These are phyloP conservation scores for Corylus avellana DNA, from an alignment of 306 rosid species.

Conservation along the genomic window DNA sequence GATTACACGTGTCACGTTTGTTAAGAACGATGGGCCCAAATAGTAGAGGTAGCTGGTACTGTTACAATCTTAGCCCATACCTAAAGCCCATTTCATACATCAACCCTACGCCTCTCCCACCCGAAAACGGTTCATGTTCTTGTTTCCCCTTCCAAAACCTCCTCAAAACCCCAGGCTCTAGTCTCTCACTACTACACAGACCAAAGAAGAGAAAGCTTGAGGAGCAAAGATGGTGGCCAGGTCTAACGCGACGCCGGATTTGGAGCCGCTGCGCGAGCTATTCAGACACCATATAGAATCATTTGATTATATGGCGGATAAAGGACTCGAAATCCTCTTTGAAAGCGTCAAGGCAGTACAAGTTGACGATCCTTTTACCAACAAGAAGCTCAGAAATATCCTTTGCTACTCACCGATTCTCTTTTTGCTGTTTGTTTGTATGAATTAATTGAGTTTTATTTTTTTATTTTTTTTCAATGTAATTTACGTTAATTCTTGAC, in stretches of 20 bases:
- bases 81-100: neutral
- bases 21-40: too few relatives aligned
- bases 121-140: neutral
- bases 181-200: neutral
- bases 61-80: neutral
- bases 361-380: conserved; percentile 43
- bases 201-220: neutral
- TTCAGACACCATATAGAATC: conserved; percentile 82
- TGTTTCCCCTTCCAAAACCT: neutral
- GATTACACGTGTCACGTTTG: too few relatives aligned
- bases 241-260: conserved; percentile 29
- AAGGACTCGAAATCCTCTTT: conserved; percentile 57
- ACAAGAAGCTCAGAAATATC: conserved; percentile 71
- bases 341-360: conserved; percentile 48
- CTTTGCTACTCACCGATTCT: conserved; percentile 27
- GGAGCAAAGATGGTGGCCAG: conserved; percentile 37
- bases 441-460: neutral
- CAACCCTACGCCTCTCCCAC: too few relatives aligned
- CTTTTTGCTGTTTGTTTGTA: neutral
- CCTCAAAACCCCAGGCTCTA: neutral
- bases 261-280: conserved; percentile 52
- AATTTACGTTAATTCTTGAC: conserved; percentile 51
- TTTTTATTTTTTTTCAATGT: neutral
- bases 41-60: too few relatives aligned
- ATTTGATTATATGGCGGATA: conserved; percentile 54